Base-by-base conservation (phyloP, 352 stramenopile species). In the Pythium coloratum region DNA sequence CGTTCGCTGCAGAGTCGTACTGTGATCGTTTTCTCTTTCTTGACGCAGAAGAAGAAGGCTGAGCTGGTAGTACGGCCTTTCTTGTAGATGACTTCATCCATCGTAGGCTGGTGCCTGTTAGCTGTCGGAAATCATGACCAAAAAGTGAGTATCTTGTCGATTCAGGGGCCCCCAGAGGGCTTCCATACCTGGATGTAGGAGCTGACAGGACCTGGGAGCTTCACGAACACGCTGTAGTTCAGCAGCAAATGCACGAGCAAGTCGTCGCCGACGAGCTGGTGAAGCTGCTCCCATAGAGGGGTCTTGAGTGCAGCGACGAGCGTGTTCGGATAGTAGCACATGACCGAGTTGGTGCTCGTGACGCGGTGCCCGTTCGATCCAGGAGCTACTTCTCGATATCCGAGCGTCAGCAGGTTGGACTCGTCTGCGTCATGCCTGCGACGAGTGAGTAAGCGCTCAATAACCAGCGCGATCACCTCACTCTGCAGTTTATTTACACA, bases 261-360 rank as follows among this genome's bases (percentile, higher is more conserved):
- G 13, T 91, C 79, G 57, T 92, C 84, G 0, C 86, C 86, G 49
- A 91, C 83, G 24, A 82, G 46, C 7, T 70, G 12, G 16, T 94
- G 86, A 13, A 92, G 68, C 3, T 44, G 40, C 32, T 67, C 59
- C 86, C 86, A 94, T 3, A 71, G 46, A 33, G 71, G 64, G n/a
- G 80, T 75, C 70, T 92, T 89, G 20, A 92, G 61, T 13, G 72
- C 54, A 30, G 67, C 76, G 36, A 94, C 84, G 4, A 92, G 67
- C 1, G 84, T 90, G 67, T 94, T 94, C 6, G 86, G 86, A 54
- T 84, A 88, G 57, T 85, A 86, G 67, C 80, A 90, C 70, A 92
- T 76, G 50, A 94, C 69, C 26, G 65, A 71, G 42, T 92, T 89
- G 38, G 79, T 85, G 47, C 81, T 76, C 42, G 75, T 64, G 10